Conservation (phyloP, 306 rosid genomes). For the Dicorynia guianensis region DNA sequence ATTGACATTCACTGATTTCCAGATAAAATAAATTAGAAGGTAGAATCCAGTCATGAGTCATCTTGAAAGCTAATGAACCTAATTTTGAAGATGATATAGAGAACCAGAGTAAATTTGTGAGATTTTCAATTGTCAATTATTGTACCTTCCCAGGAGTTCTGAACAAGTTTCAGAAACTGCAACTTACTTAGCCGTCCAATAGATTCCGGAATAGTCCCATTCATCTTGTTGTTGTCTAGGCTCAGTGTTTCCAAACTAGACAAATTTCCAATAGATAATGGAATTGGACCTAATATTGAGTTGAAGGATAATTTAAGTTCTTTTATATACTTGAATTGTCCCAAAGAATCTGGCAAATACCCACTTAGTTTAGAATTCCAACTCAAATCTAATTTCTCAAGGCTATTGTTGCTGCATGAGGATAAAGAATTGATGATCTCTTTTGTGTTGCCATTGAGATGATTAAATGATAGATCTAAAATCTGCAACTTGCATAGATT, state of each 20-base stretch:
- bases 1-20: neutral
- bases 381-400: too few species aligned
- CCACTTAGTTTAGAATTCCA: neutral
- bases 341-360: neutral
- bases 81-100: neutral
- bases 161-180: neutral
- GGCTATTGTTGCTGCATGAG: too few species aligned
- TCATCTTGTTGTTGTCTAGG: neutral
- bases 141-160: neutral
- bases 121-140: neutral
- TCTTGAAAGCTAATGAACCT: neutral
- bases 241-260: neutral
- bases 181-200: neutral
- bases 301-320: neutral
- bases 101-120: neutral
- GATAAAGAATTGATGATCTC: neutral
- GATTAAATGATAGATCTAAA: neutral
- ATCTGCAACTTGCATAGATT: neutral
- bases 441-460: neutral
- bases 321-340: neutral
- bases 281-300: neutral
- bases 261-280: neutral
- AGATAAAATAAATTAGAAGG: neutral
- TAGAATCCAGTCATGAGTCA: conserved; percentile 3
- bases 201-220: neutral